These are phyloP conservation scores for Grosmannia serpens DNA, from an alignment of 2,329 filamentous ascomycete species.

Conservation along the genomic window DNA sequence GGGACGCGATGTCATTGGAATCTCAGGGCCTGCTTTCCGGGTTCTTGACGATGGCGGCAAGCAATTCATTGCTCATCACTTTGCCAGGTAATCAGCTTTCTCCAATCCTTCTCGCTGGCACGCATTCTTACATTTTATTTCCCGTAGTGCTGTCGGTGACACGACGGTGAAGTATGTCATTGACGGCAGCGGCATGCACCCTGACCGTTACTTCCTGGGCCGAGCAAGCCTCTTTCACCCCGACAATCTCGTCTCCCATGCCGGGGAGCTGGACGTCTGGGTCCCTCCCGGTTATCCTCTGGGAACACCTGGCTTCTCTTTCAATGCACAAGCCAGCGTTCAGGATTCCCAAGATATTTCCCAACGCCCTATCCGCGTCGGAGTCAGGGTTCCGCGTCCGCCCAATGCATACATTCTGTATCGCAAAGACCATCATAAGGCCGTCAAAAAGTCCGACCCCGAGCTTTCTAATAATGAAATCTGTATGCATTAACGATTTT, in stretches of 20 bases:
- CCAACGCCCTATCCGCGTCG: background rate
- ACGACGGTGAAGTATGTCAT: slow-evolving; percentile 9
- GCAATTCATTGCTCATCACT: slow-evolving; percentile 8
- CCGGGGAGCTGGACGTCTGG: slow-evolving; percentile 8
- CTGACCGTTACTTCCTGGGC: slow-evolving; percentile 9
- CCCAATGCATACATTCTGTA: slow-evolving; percentile 32
- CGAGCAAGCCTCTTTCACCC: slow-evolving; percentile 3
- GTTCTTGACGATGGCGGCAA: slow-evolving; percentile 9
- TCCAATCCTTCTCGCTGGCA: background rate
- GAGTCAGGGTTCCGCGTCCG: slow-evolving; percentile 22
- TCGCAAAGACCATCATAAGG: slow-evolving; percentile 25
- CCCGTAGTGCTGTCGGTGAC: slow-evolving; percentile 2
- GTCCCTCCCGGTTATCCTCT: slow-evolving; percentile 4
- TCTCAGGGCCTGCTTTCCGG: slow-evolving; percentile 7
- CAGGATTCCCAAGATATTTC: background rate
- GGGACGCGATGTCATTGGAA: slow-evolving; percentile 5
- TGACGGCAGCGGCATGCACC: slow-evolving; percentile 8
- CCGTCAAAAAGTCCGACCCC: slow-evolving; percentile 22
- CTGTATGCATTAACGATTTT: slow-evolving; percentile 20
- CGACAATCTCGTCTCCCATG: slow-evolving; percentile 3
- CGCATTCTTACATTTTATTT: background rate
- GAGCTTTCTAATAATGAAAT: slow-evolving; percentile 30
- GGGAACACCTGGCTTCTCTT: background rate
- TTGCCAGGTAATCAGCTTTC: slow-evolving; percentile 1
- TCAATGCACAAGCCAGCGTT: background rate